Conservation (phyloP, 2,329 filamentous ascomycete genomes). For the Colletotrichum orbiculare region DNA sequence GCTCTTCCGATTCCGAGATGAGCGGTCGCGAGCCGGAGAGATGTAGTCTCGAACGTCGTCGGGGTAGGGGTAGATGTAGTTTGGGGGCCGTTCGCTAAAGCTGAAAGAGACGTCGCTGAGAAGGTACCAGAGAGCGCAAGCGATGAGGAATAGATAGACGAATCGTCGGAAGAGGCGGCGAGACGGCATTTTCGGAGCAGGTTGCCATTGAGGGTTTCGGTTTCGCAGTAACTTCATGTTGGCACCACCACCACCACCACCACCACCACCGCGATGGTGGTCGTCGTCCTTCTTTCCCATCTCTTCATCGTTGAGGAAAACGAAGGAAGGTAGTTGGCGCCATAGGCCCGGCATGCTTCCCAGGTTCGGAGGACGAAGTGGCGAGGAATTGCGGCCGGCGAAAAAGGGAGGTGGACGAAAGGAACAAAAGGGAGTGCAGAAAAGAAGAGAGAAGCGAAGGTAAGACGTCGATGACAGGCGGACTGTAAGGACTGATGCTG, state of each 20-base stretch:
- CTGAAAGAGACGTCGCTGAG: conserved; percentile 69
- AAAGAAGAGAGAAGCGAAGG: conserved; percentile 27
- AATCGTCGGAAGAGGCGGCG: conserved; percentile 67
- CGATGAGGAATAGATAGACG: conserved; percentile 57
- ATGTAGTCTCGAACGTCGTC: conserved; percentile 25
- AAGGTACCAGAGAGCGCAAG: conserved; percentile 70
- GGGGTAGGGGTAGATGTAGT: conserved; percentile 48
- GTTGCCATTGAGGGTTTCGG: conserved; percentile 52
- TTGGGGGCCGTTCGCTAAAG: conserved; percentile 45
- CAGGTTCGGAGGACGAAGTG: conserved; percentile 2
- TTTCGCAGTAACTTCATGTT: conserved; percentile 39
- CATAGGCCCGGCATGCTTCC: conserved; percentile 50
- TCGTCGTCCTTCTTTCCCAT: conserved; percentile 72
- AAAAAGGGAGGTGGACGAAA: conserved; percentile 5
- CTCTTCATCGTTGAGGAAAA: conserved; percentile 65
- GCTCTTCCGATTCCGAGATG: conserved; percentile 5
- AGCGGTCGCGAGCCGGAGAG: conserved; percentile 24
- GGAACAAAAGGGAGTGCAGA: conserved; percentile 7
- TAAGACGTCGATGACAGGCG: conserved; percentile 5
- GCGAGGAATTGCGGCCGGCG: conserved; percentile 15
- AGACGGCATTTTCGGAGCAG: conserved; percentile 53
- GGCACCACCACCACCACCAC: conserved; percentile 1
- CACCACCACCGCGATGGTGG: conserved; percentile 46
- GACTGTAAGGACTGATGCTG: conserved; percentile 13
- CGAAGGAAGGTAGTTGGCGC: conserved; percentile 46